Conservation (phyloP, 495 filamentous ascomycete species). For the Bathelium albidoporum region DNA sequence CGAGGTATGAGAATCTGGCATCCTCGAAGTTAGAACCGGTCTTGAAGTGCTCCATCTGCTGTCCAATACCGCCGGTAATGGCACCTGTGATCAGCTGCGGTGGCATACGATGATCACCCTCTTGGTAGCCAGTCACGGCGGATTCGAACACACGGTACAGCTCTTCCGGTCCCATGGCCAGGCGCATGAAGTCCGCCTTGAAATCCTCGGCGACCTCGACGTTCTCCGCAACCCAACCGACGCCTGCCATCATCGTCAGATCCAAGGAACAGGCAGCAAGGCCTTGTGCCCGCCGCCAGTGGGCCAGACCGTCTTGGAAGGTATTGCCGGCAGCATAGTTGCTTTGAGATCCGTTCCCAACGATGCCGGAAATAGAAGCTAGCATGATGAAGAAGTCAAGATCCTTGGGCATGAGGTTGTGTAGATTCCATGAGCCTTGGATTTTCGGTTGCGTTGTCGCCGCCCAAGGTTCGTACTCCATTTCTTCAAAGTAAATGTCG, state of each 20-base stretch:
- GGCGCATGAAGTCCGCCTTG: constrained; percentile 12
- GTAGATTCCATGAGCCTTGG: constrained; percentile 9
- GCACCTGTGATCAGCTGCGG: constrained; percentile 15
- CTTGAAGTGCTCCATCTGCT: constrained; percentile 6
- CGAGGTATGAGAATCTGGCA: constrained; percentile 11
- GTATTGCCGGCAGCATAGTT: constrained; percentile 10
- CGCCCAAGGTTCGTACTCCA: constrained; percentile 3
- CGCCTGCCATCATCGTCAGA: not conserved
- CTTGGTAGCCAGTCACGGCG: constrained; percentile 12
- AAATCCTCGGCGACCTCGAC: constrained; percentile 11
- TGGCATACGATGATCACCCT: constrained; percentile 9
- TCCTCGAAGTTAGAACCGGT: constrained; percentile 11
- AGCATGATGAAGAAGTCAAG: constrained; percentile 13
- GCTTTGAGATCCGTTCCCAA: constrained; percentile 7
- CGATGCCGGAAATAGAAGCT: constrained; percentile 9
- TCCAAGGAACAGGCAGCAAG: constrained; percentile 3
- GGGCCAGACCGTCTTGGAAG: constrained; percentile 7
- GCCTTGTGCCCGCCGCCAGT: constrained; percentile 7
- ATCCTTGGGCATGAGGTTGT: not conserved
- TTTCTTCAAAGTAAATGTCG: not conserved
- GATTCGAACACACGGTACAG: constrained; percentile 7
- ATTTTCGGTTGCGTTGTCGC: constrained; percentile 7
- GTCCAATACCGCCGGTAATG: constrained; percentile 12
- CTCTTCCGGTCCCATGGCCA: constrained; percentile 13
- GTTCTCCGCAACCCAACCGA: constrained; percentile 8